Base-by-base conservation (phyloP, 2,329 filamentous ascomycete genomes). In the Aspergillus hortae region DNA sequence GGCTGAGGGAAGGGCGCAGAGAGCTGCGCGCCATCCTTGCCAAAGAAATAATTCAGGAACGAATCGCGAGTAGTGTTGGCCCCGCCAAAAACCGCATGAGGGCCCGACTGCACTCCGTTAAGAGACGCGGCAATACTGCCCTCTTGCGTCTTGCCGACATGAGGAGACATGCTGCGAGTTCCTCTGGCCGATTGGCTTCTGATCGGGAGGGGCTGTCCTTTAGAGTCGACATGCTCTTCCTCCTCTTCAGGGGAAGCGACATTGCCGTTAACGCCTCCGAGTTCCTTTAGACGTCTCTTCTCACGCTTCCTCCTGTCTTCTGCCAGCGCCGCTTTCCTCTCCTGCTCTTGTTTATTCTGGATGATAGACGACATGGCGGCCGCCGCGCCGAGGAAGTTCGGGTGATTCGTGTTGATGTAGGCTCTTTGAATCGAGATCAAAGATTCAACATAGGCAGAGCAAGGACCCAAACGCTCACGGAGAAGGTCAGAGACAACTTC, bases 391-490 rank as follows among this genome's bases (percentile, higher is more conserved):
- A 97, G 83, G 77, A 99, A 99, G 73, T 99, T 99, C 45, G 94
- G 94, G 69, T 99, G 94, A 67, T 99, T 99, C 40, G 94, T 99
- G 77, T 99, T 99, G 76, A 99, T 97, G 74, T 99, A 99, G 17
- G 94, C 94, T 60, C 94, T 84, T 74, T 99, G 94, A 55, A 99
- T 99, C 23, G 94, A 88, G 60, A 99, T 99, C 56, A 99, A 80
- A 38, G 92, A 97, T 72, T 96, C 94, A 41, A 99, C 94, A 61
- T 99, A 99, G 48, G 76, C 81, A 2, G 92, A 95, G 51, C 89
- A 86, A 10, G 94, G 94, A 2, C 94, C 94, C 5, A 99, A 80
- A 54, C 92, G 84, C 75, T 99, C 94, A 49, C 94, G 86, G 47
- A 99, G 80, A 42, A 99, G 84, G 69, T 99, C 94, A 6, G 94